These are phyloP conservation scores for Nakataea oryzae DNA, from an alignment of 2,329 filamentous ascomycete genomes.

Conservation along the genomic window DNA sequence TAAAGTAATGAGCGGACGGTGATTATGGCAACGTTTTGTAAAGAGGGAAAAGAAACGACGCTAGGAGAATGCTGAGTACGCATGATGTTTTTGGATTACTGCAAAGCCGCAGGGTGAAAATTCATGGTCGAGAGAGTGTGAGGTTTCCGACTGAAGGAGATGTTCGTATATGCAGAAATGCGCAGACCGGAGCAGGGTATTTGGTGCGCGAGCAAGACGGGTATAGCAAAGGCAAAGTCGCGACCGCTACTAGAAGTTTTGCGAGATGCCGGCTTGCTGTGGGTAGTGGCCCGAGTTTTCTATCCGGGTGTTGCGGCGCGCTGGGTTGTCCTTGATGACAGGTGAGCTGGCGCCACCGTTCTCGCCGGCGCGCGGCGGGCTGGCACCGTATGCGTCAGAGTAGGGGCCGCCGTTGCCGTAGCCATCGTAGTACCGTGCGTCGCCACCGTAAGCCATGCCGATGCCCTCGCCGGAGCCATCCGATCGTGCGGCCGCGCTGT, in stretches of 20 bases:
- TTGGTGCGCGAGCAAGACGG: neutral
- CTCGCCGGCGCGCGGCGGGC: conserved; percentile 27
- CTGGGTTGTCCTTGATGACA: conserved; percentile 86
- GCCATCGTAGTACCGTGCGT: conserved; percentile 45
- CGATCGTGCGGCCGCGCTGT: conserved; percentile 72
- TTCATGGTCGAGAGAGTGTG: neutral
- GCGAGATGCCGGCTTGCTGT: conserved; percentile 88
- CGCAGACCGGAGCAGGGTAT: neutral
- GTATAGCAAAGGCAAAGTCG: neutral
- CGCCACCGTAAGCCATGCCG: conserved; percentile 34
- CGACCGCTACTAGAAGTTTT: conserved; percentile 65
- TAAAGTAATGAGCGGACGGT: neutral
- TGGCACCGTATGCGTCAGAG: conserved; percentile 27
- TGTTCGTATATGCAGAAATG: neutral
- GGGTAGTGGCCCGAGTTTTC: conserved; percentile 84
- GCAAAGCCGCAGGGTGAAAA: neutral
- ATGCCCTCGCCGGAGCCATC: conserved; percentile 49
- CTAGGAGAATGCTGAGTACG: neutral
- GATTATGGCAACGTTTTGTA: neutral
- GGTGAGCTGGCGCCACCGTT: conserved; percentile 45
- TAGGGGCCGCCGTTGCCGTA: conserved; percentile 49
- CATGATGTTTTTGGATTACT: neutral
- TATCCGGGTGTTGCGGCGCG: conserved; percentile 86
- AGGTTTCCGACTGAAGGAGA: neutral
- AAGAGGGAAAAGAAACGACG: no score